Percentiles rank a stretch among this genome's conserved stretches.
These are phyloP conservation scores for Citrus hindsii DNA, from an alignment of 345 rosid species.

Conservation along the genomic window DNA sequence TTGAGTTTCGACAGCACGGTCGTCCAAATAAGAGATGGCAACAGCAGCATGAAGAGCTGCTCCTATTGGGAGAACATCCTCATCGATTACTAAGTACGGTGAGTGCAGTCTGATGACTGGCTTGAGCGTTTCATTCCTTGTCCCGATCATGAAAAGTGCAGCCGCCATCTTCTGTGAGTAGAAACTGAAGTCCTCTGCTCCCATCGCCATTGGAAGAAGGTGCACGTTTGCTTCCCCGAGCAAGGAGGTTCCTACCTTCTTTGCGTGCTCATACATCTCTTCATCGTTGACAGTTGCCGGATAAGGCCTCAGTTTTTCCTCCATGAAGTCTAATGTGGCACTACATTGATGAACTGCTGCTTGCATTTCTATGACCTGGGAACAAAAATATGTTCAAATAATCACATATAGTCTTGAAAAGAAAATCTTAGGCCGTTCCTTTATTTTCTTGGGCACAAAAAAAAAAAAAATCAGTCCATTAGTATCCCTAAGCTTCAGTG, in stretches of 20 bases:
- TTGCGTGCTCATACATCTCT: conserved; percentile 40
- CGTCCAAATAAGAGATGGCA: conserved; percentile 45
- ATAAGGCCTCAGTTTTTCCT: conserved; percentile 36
- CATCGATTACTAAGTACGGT: conserved; percentile 41
- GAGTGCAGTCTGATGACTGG: conserved; percentile 24
- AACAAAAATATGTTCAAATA: neutral
- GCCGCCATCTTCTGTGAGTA: conserved; percentile 43
- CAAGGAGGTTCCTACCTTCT: conserved; percentile 35
- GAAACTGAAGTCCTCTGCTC: conserved; percentile 66
- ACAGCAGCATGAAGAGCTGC: conserved; percentile 59
- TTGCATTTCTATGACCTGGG: conserved; percentile 44
- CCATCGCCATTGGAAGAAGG: conserved; percentile 34
- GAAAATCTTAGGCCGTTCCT: neutral
- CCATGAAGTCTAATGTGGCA: conserved; percentile 47
- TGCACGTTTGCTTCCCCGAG: conserved; percentile 44
- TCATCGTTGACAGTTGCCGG: conserved; percentile 47
- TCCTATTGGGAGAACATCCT: conserved; percentile 52
- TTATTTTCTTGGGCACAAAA: neutral
- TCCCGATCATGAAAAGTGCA: conserved; percentile 39
- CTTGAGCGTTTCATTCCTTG: conserved; percentile 17
- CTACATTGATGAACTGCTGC: conserved; percentile 44
- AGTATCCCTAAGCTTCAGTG: neutral
- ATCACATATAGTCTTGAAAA: neutral
- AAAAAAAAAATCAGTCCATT: neutral
- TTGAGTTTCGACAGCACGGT: neutral